phyloP scores from a whole-genome alignment of 2,329 filamentous ascomycete genomes.

The Rhytidhysteron rufulum region DNA sequence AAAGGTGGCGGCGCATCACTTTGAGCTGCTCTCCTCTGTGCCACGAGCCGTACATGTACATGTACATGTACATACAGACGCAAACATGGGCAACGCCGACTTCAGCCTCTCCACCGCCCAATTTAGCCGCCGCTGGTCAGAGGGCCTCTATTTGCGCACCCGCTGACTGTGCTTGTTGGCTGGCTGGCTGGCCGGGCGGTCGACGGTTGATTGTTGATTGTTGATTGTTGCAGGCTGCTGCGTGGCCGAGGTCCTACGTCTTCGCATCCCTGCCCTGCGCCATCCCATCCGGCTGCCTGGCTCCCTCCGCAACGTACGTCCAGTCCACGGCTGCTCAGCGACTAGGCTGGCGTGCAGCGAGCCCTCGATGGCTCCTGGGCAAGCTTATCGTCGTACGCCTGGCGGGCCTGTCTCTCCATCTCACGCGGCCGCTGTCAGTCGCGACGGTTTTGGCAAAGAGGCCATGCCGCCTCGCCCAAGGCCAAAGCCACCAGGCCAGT shows the following conservation, averaged over 20 bases:
- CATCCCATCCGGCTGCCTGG: neutral
- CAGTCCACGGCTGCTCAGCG: too few relatives aligned
- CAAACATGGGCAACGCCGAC: neutral
- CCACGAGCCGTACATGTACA: too few relatives aligned
- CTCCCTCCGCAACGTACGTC: too few relatives aligned
- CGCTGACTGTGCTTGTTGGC: too few relatives aligned
- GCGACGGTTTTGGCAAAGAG: neutral
- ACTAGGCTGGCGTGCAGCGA: too few relatives aligned
- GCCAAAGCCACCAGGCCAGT: constrained; percentile 1
- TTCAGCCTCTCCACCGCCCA: neutral
- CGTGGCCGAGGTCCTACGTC: too few relatives aligned
- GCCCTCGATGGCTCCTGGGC: neutral
- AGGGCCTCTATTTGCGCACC: too few relatives aligned
- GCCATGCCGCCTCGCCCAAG: neutral
- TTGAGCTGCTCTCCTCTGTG: too few relatives aligned
- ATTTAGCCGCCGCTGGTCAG: constrained; percentile 2
- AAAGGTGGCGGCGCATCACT: too few relatives aligned
- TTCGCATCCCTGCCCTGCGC: neutral
- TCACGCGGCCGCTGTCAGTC: neutral
- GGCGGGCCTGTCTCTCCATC: neutral
- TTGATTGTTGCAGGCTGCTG: too few relatives aligned
- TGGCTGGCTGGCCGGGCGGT: too few relatives aligned
- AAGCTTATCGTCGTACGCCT: neutral
- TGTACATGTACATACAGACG: neutral
- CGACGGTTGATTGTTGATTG: too few relatives aligned